Evolutionary conservation across 2,329 filamentous ascomycete genomes (phyloP).

Genomic region (Ophiostoma fasciatum): DNA sequence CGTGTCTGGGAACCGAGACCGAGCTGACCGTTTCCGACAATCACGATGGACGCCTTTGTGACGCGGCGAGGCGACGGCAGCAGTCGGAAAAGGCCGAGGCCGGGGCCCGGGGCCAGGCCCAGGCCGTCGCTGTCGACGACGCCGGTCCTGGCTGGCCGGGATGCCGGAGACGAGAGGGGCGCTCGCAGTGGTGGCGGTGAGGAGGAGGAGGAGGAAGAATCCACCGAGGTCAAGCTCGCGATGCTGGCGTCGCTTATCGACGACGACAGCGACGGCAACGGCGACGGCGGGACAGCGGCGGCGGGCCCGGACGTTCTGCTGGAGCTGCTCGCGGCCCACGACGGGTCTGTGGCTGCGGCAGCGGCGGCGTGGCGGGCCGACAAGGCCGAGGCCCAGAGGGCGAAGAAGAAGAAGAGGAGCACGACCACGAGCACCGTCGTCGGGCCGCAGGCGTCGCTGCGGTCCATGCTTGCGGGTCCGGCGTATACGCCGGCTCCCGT

Average conservation of each 20-base stretch:
- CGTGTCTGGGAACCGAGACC: too few relatives aligned
- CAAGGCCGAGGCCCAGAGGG: slow-evolving; percentile 15
- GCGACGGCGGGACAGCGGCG: too few relatives aligned
- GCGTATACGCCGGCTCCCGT: too few relatives aligned
- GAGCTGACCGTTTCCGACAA: too few relatives aligned
- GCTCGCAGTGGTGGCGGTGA: too few relatives aligned
- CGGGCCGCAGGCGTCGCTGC: slow-evolving; percentile 50
- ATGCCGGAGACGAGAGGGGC: too few relatives aligned
- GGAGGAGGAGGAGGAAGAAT: slow-evolving; percentile 49
- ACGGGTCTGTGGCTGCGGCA: slow-evolving; percentile 59
- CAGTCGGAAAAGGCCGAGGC: too few relatives aligned
- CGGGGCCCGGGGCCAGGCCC: too few relatives aligned
- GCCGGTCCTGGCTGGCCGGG: too few relatives aligned
- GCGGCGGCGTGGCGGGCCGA: slow-evolving; percentile 29
- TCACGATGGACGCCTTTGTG: slow-evolving; percentile 49
- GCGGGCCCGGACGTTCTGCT: slow-evolving; percentile 47
- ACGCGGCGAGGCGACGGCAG: too few relatives aligned
- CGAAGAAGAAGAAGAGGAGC: not conserved
- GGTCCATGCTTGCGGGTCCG: slow-evolving; percentile 16
- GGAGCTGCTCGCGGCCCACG: slow-evolving; percentile 61
- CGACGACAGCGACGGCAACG: slow-evolving; percentile 24
- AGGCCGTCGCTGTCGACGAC: too few relatives aligned
- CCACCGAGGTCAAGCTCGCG: slow-evolving; percentile 81
- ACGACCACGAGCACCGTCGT: too few relatives aligned
- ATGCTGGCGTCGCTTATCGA: slow-evolving; percentile 67